Evolutionary conservation across 805 yeast species (phyloP).

Genomic region (Metschnikowia colocasiae): DNA sequence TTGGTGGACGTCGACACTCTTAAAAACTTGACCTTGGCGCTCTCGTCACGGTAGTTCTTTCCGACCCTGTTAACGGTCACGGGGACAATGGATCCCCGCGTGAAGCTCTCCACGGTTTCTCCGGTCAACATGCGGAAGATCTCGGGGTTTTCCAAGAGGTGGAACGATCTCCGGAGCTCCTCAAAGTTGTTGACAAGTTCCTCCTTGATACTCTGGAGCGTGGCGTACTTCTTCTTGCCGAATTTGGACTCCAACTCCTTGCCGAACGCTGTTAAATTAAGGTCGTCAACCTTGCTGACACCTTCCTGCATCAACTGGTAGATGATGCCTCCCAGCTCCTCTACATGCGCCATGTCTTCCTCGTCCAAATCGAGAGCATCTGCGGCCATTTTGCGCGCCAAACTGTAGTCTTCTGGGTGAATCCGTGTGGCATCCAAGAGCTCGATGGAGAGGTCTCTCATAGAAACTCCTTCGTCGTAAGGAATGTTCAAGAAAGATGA

Average conservation of each 20-base stretch:
- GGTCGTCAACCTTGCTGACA: constrained; percentile 72
- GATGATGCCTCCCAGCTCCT: constrained; percentile 79
- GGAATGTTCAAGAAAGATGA: constrained; percentile 86
- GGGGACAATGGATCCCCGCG: constrained; percentile 68
- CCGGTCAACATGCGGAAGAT: constrained; percentile 89
- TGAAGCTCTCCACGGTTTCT: constrained; percentile 68
- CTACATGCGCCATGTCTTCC: constrained; percentile 78
- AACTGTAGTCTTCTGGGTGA: constrained; percentile 95
- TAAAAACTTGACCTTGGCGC: constrained; percentile 39
- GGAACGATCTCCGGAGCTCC: constrained; percentile 77
- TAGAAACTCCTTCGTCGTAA: constrained; percentile 51
- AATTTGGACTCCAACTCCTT: constrained; percentile 75
- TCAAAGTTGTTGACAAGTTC: constrained; percentile 86
- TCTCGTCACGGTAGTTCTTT: constrained; percentile 54
- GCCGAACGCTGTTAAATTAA: constrained; percentile 88
- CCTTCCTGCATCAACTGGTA: constrained; percentile 69
- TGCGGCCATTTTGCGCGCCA: constrained; percentile 96
- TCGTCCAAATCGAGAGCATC: constrained; percentile 96
- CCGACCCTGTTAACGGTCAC: constrained; percentile 67
- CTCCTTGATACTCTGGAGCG: constrained; percentile 76
- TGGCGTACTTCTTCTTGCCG: constrained; percentile 70
- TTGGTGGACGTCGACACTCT: constrained; percentile 41
- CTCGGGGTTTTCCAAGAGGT: constrained; percentile 59
- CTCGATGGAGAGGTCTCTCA: constrained; percentile 64
- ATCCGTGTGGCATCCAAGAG: constrained; percentile 90